Evolutionary conservation across 805 yeast species (phyloP), one percentile per base, ranked within the genome.

Genomic region (Wickerhamiella lipophila): DNA sequence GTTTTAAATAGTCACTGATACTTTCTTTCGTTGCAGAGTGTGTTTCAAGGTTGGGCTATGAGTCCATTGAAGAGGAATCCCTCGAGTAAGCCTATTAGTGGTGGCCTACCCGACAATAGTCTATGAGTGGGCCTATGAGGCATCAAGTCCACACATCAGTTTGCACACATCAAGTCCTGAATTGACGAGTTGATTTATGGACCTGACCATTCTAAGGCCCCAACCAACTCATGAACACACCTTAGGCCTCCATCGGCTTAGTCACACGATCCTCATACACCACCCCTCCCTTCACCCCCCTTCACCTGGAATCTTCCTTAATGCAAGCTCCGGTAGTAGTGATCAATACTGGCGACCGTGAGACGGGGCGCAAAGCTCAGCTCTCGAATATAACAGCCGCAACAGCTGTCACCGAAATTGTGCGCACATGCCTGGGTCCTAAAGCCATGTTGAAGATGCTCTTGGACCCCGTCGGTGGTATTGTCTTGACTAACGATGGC

Each of bases 371-470:
- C 58, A 87, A 87, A 65, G 99, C 99, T 2, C 99, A 92, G 68
- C 75, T 85, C 53, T 84, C 96, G 53, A 94, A 92, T 64, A 89
- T 92, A 68, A 86, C 96, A 4, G 98, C 99, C 3, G 99, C 99
- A n/a, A 92, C 92, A 63, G 96, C 98, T 1, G 97, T 89, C 38
- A 94, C 96, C 0, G 98, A 92, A 66, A 89, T 92, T 61, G 86
- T 92, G 59, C 77, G 98, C 66, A 92, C 98, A 22, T 92, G 99
- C 74, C 73, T 92, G 52, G 99, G 99, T 16, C 99, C 99, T 48
- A 89, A 89, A 66, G 98, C 98, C 30, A 92, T 92, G 98, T 76
- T 92, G 53, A 92, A 92, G 70, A 89, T 92, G 97, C 73, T 92
- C 49, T 72, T 92, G 55, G 99, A 92, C 64, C 99, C 99, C 50